Evolutionary conservation across 1,284 basidiomycete genomes (phyloP), one percentile per base, ranked within the genome.

Genomic region (Golubevia sp.): DNA sequence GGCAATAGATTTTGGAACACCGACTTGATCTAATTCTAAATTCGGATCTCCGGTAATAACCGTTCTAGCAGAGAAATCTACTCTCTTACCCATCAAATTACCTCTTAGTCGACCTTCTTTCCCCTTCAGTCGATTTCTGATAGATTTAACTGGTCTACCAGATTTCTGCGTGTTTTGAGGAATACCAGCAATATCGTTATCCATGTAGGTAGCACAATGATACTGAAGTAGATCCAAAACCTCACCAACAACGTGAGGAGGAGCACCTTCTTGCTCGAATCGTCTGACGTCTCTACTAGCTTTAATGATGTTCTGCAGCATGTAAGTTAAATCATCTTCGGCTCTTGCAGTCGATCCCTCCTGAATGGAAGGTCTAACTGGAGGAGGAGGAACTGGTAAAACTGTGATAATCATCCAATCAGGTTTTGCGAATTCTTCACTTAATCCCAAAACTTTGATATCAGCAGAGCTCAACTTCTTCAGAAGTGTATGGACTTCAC

Each of bases 321-420:
- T 99, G 87, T 97, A 98, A 0, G 97, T 99, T 87, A 99, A 87
- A 86, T 99, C 97, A 81, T 99, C 97, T 85, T 99, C 97, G 74
- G 93, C 94, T 55, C 94, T 90, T 89, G 96, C 94, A 0, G 92
- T 91, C 61, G 95, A 96, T 48, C 96, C 96, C 76, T 99, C 96
- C 21, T 94, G 91, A 63, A 99, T 97, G 84, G 94, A 97, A 0
- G 97, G 97, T 55, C 97, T 92, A 57, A 99, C 97, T 11, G 97
- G 94, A 11, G 97, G 96, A 0, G 97, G 97, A 0, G 97, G 97
- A 0, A 99, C 96, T 44, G 97, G 97, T 79, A 99, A 88, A 27
- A 98, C 94, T 0, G 97, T 98, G 58, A 99, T 86, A 74, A 99
- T 95, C 97, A 99, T 99, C 97, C 97, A 99, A 79, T 98, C 94